Evolutionary conservation across 345 rosid species (phyloP).

Genomic region (Sisymbrium irio): DNA sequence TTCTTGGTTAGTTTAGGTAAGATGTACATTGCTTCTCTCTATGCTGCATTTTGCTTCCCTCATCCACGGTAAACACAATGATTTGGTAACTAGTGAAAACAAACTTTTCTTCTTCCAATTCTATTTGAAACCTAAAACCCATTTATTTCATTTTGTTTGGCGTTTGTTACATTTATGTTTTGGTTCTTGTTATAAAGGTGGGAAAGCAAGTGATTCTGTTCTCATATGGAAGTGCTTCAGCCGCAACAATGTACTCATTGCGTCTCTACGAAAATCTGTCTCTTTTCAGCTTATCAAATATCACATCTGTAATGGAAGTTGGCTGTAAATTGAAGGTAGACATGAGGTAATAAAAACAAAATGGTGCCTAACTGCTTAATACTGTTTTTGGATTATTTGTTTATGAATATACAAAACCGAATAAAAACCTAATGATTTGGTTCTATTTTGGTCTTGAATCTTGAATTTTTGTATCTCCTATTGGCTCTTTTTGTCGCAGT

Average conservation of each 20-base stretch:
- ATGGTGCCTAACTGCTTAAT: too few species aligned
- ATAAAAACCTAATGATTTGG: too few species aligned
- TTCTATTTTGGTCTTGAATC: too few species aligned
- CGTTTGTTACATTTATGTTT: neutral
- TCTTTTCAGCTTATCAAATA: slow-evolving; percentile 80
- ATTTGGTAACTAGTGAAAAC: slow-evolving; percentile 57
- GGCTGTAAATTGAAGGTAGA: slow-evolving; percentile 70
- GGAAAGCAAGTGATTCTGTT: slow-evolving; percentile 81
- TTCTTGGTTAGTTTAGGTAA: too few species aligned
- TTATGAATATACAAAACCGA: too few species aligned
- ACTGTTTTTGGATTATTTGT: neutral
- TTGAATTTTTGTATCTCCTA: neutral
- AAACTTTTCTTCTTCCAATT: neutral
- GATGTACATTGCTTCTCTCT: slow-evolving; percentile 98
- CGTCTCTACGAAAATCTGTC: slow-evolving; percentile 54
- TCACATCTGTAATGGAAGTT: slow-evolving; percentile 70
- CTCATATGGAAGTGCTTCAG: slow-evolving; percentile 95
- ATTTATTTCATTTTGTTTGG: neutral
- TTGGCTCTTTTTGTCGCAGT: slow-evolving; percentile 57
- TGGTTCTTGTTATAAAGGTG: slow-evolving; percentile 42
- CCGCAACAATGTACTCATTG: slow-evolving; percentile 92
- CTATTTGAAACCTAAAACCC: neutral
- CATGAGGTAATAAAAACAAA: slow-evolving; percentile 62
- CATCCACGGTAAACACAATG: slow-evolving; percentile 64
- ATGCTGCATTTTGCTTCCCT: slow-evolving; percentile 95